A percentile compares a stretch with the other conserved stretches of the same genome.
phyloP scores from a whole-genome alignment of 2,329 filamentous ascomycete species.

The Penicillium sp. region DNA sequence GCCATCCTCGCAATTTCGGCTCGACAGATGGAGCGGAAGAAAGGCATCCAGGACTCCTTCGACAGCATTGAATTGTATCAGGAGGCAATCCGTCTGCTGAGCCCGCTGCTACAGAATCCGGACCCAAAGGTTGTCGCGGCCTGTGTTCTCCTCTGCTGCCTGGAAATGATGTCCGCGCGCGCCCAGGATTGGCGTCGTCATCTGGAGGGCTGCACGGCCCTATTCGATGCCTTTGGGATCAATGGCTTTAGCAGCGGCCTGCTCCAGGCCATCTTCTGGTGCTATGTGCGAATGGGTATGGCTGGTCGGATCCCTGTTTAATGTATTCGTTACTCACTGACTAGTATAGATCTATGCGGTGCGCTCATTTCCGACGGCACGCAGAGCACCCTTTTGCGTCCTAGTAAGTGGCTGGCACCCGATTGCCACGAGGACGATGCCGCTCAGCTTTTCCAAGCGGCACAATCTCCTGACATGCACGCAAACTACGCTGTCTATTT shows the following conservation, averaged over 20 bases:
- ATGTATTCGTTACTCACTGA: slow-evolving; percentile 1
- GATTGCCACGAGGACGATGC: slow-evolving; percentile 43
- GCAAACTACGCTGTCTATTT: slow-evolving; percentile 65
- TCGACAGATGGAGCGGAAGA: slow-evolving; percentile 58
- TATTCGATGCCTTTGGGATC: slow-evolving; percentile 57
- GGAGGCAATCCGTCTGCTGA: slow-evolving; percentile 55
- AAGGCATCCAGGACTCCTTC: slow-evolving; percentile 48
- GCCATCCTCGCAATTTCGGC: slow-evolving; percentile 60
- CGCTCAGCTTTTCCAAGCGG: slow-evolving; percentile 42
- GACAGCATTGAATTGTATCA: slow-evolving; percentile 60
- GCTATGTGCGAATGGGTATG: slow-evolving; percentile 60
- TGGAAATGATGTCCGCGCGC: slow-evolving; percentile 58
- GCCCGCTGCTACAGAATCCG: slow-evolving; percentile 53
- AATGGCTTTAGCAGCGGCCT: slow-evolving; percentile 57
- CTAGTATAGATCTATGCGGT: slow-evolving; percentile 54
- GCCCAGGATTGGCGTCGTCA: slow-evolving; percentile 59
- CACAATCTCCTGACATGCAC: slow-evolving; percentile 56
- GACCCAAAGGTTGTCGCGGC: slow-evolving; percentile 57
- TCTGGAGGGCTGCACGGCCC: slow-evolving; percentile 59
- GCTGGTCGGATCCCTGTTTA: slow-evolving; percentile 9
- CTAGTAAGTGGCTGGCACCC: slow-evolving; percentile 55
- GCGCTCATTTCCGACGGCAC: slow-evolving; percentile 59
- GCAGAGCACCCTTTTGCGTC: slow-evolving; percentile 54
- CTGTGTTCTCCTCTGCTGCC: slow-evolving; percentile 58
- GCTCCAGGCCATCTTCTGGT: slow-evolving; percentile 62